Percentiles rank a stretch among this genome's conserved stretches.
phyloP scores from a whole-genome alignment of 495 filamentous ascomycete species.

The Chlorociboria aeruginascens region DNA sequence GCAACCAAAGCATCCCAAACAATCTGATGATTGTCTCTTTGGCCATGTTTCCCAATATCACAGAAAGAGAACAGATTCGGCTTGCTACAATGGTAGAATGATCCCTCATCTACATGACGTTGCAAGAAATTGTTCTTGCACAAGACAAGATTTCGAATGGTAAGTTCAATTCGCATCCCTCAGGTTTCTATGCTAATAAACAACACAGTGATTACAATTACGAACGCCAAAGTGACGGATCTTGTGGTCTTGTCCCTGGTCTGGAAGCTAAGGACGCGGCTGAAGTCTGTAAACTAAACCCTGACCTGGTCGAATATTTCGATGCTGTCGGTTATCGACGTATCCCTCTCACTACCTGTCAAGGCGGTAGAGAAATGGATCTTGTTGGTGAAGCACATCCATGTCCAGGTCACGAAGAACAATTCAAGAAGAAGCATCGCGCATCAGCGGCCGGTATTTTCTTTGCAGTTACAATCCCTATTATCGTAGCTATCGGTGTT shows the following conservation, averaged over 20 bases:
- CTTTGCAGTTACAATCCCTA: slow-evolving; percentile 66
- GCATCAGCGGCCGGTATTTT: slow-evolving; percentile 68
- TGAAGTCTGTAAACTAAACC: slow-evolving; percentile 53
- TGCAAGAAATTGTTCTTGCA: slow-evolving; percentile 67
- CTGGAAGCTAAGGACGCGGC: slow-evolving; percentile 51
- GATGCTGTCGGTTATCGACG: slow-evolving; percentile 81
- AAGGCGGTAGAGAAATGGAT: slow-evolving; percentile 61
- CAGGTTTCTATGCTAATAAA: slow-evolving; percentile 10
- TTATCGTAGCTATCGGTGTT: slow-evolving; percentile 51
- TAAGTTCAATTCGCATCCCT: slow-evolving; percentile 29
- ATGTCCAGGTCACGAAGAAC: slow-evolving; percentile 66
- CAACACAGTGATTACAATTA: slow-evolving; percentile 79
- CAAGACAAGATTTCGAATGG: slow-evolving; percentile 86
- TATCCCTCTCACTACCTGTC: slow-evolving; percentile 77
- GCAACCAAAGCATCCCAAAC: slow-evolving; percentile 66
- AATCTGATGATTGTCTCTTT: slow-evolving; percentile 74
- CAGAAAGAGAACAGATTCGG: slow-evolving; percentile 60
- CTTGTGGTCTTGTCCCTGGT: slow-evolving; percentile 64
- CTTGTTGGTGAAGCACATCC: slow-evolving; percentile 32
- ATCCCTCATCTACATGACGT: slow-evolving; percentile 58
- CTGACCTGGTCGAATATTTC: slow-evolving; percentile 58
- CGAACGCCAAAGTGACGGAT: slow-evolving; percentile 59
- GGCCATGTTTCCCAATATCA: slow-evolving; percentile 84
- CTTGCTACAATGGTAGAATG: slow-evolving; percentile 68
- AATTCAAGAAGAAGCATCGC: slow-evolving; percentile 62